Evolutionary conservation across 768 basidiomycete species (phyloP).

Genomic region (Russula lepida): DNA sequence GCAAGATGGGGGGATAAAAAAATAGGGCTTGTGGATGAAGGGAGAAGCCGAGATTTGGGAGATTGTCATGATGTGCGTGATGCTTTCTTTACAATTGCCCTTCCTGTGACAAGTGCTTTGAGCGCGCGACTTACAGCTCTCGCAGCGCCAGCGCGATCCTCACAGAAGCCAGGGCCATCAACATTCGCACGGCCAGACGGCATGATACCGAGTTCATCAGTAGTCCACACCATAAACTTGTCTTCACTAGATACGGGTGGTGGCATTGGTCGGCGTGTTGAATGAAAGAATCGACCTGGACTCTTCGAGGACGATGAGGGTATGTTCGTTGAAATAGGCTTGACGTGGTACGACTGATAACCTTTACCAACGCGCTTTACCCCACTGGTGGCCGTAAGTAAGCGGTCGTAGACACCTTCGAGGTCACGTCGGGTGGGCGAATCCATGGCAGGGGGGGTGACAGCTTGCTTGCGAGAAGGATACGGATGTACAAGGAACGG

Average conservation of each 20-base stretch:
- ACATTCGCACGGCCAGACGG: neutral
- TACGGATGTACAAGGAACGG: slow-evolving; percentile 60
- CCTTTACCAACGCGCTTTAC: slow-evolving; percentile 76
- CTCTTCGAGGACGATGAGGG: slow-evolving; percentile 23
- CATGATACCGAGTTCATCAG: slow-evolving; percentile 61
- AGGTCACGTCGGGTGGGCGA: slow-evolving; percentile 52
- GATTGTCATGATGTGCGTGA: slow-evolving; percentile 26
- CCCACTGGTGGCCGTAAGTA: slow-evolving; percentile 73
- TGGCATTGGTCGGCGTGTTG: slow-evolving; percentile 48
- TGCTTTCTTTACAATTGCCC: slow-evolving; percentile 42
- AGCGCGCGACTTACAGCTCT: slow-evolving; percentile 61
- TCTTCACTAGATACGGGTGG: slow-evolving; percentile 62
- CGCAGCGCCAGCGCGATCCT: slow-evolving; percentile 35
- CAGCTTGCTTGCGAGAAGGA: slow-evolving; percentile 37
- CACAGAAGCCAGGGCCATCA: neutral
- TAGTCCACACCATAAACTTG: slow-evolving; percentile 32
- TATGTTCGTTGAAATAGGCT: slow-evolving; percentile 30
- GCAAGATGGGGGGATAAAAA: neutral
- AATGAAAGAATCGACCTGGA: slow-evolving; percentile 35
- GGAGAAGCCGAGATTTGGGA: too few relatives aligned
- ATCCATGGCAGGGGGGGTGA: slow-evolving; percentile 34
- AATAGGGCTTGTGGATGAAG: neutral
- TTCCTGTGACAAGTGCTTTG: slow-evolving; percentile 67
- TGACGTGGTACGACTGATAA: slow-evolving; percentile 63
- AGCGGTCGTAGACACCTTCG: slow-evolving; percentile 74